Evolutionary conservation across 2,329 filamentous ascomycete species (phyloP), one percentile per base, ranked within the genome.

Genomic region (Microcera coccophila): DNA sequence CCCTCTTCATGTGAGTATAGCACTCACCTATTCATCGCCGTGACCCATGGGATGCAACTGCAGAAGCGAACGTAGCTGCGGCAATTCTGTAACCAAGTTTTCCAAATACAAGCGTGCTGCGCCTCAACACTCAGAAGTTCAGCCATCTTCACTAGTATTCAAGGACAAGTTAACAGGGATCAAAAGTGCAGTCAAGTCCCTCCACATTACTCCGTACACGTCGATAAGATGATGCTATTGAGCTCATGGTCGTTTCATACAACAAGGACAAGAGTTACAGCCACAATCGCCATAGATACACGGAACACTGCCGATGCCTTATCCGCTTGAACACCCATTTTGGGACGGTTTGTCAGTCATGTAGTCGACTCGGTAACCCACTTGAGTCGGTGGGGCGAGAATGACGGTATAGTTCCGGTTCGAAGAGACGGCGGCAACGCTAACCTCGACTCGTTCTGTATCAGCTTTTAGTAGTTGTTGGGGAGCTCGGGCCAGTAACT

Each of bases 1-100:
- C n/a, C n/a, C n/a, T n/a, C n/a, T n/a, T n/a, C n/a, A n/a, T n/a
- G n/a, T n/a, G n/a, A n/a, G n/a, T n/a, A n/a, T n/a, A 1, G 8
- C 4, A 52, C 54, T 47, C 17, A 57, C 54, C 52, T 54, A 11
- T 57, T 53, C 18, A 57, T 58, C 11, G 54, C 54, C n/a, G 51
- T 53, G 9, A 57, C 54, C 54, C 54, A 57, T 10, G 54, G 54
- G 54, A 53, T 12, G 58, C 54, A 21, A 58, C 29, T 16, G 53
- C 54, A 39, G 54, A 55, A 17, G 54, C 54, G 8, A 57, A 45
- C 4, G 54, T 50, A 0, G 54, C 54, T 17, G 54, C 54, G 3
- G 46, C 7, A 26, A 26, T 39, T 57, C 54, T 17, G 53, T 50
- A 38, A 54, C 54, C 38, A 58, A 53, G 37, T 53, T 38, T 57